Conservation (phyloP, 148 eudicot species). For the Suaeda aralocaspica region DNA sequence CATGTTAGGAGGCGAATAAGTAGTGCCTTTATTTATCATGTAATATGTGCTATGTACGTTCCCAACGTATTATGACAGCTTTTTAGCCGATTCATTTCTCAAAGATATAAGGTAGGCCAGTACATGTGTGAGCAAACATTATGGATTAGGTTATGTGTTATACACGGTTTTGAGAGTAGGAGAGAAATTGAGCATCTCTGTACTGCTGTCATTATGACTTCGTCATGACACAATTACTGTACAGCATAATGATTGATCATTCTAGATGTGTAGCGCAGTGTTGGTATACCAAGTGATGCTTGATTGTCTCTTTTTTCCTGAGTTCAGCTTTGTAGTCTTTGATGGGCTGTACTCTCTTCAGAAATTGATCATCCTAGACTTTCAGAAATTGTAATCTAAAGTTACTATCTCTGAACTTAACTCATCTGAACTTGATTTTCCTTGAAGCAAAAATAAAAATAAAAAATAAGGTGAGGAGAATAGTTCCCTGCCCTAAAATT, state of each 20-base stretch:
- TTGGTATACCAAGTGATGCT: too few relatives aligned
- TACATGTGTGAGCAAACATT: too few relatives aligned
- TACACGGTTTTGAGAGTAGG: neutral
- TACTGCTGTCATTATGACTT: neutral
- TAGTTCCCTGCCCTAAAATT: neutral
- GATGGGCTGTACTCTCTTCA: neutral
- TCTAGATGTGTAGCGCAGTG: neutral
- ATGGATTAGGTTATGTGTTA: too few relatives aligned
- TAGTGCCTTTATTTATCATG: too few relatives aligned
- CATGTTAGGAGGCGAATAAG: too few relatives aligned
- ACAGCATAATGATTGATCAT: neutral
- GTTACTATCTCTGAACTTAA: neutral
- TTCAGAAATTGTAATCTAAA: neutral
- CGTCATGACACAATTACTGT: neutral
- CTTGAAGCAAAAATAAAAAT: neutral
- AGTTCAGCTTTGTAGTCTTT: neutral
- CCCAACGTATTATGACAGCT: too few relatives aligned
- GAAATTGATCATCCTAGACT: too few relatives aligned
- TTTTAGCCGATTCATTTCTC: too few relatives aligned
- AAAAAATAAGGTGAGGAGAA: neutral
- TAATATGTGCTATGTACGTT: too few relatives aligned
- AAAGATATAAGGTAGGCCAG: too few relatives aligned
- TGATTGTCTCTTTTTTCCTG: neutral
- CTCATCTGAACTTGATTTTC: neutral
- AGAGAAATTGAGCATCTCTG: too few relatives aligned